Conservation (phyloP, 257 asterid species). For the Leptodermis oblonga region DNA sequence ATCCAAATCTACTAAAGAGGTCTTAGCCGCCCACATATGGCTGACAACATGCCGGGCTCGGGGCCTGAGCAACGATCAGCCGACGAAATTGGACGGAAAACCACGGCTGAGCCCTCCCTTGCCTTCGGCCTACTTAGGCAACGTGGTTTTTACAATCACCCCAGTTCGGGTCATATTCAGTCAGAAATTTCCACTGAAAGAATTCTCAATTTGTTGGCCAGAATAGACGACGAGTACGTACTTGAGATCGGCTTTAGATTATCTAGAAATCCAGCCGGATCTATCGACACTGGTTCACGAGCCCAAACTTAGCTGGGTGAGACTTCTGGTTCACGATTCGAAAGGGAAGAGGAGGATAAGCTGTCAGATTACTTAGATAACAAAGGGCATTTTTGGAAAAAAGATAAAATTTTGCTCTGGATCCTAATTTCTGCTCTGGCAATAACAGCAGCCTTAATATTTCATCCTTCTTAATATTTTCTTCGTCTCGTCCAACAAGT, state of each 20-base stretch:
- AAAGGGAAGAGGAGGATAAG: too few relatives aligned
- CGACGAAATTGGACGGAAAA: conserved; percentile 59
- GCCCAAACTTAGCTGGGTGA: conserved; percentile 78
- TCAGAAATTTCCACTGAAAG: conserved; percentile 33
- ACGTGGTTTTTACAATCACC: conserved; percentile 56
- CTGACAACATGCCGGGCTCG: conserved; percentile 68
- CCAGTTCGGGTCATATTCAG: conserved; percentile 45
- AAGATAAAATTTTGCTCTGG: too few relatives aligned
- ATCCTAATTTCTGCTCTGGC: too few relatives aligned
- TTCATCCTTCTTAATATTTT: too few relatives aligned
- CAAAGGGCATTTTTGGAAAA: too few relatives aligned
- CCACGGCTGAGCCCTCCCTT: conserved; percentile 50
- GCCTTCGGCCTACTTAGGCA: conserved; percentile 63
- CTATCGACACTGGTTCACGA: conserved; percentile 47
- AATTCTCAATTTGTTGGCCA: conserved; percentile 46
- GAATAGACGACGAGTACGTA: conserved; percentile 48
- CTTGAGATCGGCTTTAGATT: conserved; percentile 51
- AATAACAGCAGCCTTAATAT: too few relatives aligned
- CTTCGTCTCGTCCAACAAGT: too few relatives aligned
- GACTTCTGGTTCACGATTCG: conserved; percentile 66
- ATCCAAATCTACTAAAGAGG: conserved; percentile 45
- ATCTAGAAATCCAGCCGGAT: conserved; percentile 49
- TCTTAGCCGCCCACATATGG: conserved; percentile 78
- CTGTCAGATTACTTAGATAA: too few relatives aligned
- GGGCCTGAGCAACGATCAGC: conserved; percentile 44